These are phyloP conservation scores for Hortiboletus flavorubellus DNA, from an alignment of 768 basidiomycete genomes.

Conservation along the genomic window DNA sequence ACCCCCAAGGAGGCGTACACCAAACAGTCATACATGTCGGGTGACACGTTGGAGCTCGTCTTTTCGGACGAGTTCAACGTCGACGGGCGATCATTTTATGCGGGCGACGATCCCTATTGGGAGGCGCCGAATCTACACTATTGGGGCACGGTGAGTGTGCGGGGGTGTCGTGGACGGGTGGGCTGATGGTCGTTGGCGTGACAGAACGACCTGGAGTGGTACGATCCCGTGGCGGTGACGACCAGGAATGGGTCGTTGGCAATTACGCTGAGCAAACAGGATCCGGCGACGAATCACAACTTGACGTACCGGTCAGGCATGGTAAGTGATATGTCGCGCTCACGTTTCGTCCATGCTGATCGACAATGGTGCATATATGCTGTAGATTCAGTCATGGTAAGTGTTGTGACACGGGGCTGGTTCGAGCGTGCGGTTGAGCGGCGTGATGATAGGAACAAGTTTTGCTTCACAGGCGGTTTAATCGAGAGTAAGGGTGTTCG, in stretches of 20 bases:
- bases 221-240: constrained; percentile 50
- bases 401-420: background rate
- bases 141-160: constrained; percentile 50
- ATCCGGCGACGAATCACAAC: constrained; percentile 42
- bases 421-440: background rate
- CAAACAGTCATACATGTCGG: constrained; percentile 36
- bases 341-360: constrained; percentile 22
- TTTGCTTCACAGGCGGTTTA: constrained; percentile 80
- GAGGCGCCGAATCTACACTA: constrained; percentile 58
- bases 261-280: constrained; percentile 46
- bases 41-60: constrained; percentile 47
- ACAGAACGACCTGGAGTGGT: constrained; percentile 52
- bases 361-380: constrained; percentile 10
- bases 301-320: constrained; percentile 44
- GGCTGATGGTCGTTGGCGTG: constrained; percentile 8
- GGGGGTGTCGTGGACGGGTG: no score
- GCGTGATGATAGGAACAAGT: constrained; percentile 47
- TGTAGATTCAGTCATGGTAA: constrained; percentile 31
- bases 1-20: constrained; percentile 48
- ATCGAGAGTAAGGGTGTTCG: constrained; percentile 41
- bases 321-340: constrained; percentile 20
- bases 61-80: constrained; percentile 83
- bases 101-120: constrained; percentile 67
- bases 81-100: constrained; percentile 68
- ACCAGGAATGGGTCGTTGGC: constrained; percentile 50